A percentile compares a stretch with the other conserved stretches of the same genome.
These are phyloP conservation scores for Vickermania ingenoplastis DNA, from an alignment of 208 protist genomes.

Conservation along the genomic window DNA sequence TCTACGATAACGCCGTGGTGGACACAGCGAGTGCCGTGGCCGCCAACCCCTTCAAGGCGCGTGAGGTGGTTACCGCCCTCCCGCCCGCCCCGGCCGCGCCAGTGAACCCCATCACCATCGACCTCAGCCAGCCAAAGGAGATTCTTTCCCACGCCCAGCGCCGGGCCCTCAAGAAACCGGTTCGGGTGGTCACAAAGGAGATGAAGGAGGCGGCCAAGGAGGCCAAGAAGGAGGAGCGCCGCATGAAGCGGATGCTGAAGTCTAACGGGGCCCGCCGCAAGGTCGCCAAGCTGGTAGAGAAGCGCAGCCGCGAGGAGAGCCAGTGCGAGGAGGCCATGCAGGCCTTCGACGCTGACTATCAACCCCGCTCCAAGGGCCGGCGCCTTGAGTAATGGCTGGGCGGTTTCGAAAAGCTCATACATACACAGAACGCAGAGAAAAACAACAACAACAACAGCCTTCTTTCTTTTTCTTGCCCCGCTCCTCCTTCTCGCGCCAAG, in stretches of 20 bases:
- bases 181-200: constrained; percentile 58
- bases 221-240: constrained; percentile 71
- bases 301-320: constrained; percentile 52
- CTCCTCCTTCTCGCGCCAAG: too few relatives aligned
- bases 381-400: constrained; percentile 57
- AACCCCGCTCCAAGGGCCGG: constrained; percentile 38
- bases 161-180: constrained; percentile 63
- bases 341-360: constrained; percentile 45
- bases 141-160: constrained; percentile 76
- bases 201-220: constrained; percentile 73
- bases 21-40: background rate
- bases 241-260: constrained; percentile 80
- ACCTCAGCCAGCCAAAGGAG: constrained; percentile 20
- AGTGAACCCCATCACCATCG: constrained; percentile 1
- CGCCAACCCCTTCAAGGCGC: background rate
- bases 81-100: background rate
- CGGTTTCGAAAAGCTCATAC: too few relatives aligned
- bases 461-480: too few relatives aligned
- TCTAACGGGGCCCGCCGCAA: constrained; percentile 81
- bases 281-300: constrained; percentile 53
- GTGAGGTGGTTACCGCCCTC: background rate
- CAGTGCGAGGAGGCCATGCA: constrained; percentile 53
- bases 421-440: background rate
- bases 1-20: background rate
- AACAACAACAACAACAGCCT: background rate